phyloP scores from a whole-genome alignment of 2,329 filamentous ascomycete species.

The Incumbomyces delicatus region DNA sequence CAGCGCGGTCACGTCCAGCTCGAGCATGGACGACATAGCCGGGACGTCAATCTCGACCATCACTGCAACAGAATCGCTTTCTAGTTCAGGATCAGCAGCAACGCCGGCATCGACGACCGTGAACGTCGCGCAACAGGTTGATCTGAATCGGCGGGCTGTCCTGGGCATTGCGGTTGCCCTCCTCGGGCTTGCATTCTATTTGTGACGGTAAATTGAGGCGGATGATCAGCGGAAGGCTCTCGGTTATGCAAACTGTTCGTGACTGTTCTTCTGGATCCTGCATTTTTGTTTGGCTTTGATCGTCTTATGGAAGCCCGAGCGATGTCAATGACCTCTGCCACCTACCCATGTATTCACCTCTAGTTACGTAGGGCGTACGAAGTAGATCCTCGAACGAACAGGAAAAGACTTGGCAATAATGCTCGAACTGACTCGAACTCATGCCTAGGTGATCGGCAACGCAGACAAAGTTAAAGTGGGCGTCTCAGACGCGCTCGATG shows the following conservation, averaged over 20 bases:
- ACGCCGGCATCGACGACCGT: background rate
- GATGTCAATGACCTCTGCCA: too few relatives aligned
- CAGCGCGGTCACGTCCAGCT: background rate
- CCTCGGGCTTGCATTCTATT: background rate
- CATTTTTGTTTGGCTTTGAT: too few relatives aligned
- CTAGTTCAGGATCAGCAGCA: background rate
- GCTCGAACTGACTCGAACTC: too few relatives aligned
- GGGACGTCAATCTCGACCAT: conserved; percentile 5
- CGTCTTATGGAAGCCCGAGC: too few relatives aligned
- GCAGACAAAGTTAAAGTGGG: background rate
- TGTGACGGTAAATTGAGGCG: background rate
- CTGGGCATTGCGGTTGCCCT: background rate
- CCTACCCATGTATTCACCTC: too few relatives aligned
- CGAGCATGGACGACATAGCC: conserved; percentile 1
- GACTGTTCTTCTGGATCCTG: too few relatives aligned
- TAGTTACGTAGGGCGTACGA: too few relatives aligned
- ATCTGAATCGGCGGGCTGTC: background rate
- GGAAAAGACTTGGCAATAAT: too few relatives aligned
- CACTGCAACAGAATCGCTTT: background rate
- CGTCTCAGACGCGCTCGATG: background rate
- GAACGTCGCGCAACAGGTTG: background rate
- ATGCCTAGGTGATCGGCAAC: too few relatives aligned
- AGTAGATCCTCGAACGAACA: too few relatives aligned
- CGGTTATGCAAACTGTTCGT: too few relatives aligned
- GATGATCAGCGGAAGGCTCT: too few relatives aligned